Base-by-base conservation (phyloP, 495 filamentous ascomycete genomes). In the Xylaria castorea region DNA sequence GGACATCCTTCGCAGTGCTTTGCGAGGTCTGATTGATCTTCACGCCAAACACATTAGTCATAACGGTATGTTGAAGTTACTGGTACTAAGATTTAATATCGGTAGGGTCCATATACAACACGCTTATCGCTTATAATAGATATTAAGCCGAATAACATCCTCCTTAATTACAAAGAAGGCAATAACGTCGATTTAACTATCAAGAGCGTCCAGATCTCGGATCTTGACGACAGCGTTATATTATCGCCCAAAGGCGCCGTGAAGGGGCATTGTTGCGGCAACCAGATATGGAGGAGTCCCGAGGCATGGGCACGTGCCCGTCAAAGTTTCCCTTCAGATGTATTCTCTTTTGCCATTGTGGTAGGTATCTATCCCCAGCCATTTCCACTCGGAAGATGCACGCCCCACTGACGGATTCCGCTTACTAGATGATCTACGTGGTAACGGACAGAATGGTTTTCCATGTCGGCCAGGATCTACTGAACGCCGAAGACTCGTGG, bases 101-200 rank as follows among this genome's bases (percentile, higher is more conserved):
- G n/a, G n/a, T n/a, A n/a, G n/a, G n/a, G n/a, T n/a, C n/a, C n/a
- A n/a, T n/a, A n/a, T n/a, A n/a, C n/a, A n/a, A n/a, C 12, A 65
- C 34, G 27, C 64, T 51, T 30, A 51, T 16, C 27, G 14, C 32
- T 36, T 7, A 18, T n/a, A 79, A 18, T n/a, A 79, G 77, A 79
- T 64, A 77, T 77, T 50, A 79, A 77, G 46, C 73, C 73, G 6
- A 77, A 77, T 68, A 79, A 74, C 36, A 74, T 78, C 46, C 71
- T 77, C n/a, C 6, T 79, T 1, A 66, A 76, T 57, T 79, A 77
- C 55, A 66, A 77, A 3, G n/a, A 71, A 20, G 51, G 27, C 1
- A 36, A 0, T 48, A n/a, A 34, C 18, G 60, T 20, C 51, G 62
- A 58, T 32, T 20, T 71, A n/a, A 44, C n/a, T 25, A 25, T 76